Conservation (phyloP, 805 yeast species). For the Kodamaea hsintzibuensis region DNA sequence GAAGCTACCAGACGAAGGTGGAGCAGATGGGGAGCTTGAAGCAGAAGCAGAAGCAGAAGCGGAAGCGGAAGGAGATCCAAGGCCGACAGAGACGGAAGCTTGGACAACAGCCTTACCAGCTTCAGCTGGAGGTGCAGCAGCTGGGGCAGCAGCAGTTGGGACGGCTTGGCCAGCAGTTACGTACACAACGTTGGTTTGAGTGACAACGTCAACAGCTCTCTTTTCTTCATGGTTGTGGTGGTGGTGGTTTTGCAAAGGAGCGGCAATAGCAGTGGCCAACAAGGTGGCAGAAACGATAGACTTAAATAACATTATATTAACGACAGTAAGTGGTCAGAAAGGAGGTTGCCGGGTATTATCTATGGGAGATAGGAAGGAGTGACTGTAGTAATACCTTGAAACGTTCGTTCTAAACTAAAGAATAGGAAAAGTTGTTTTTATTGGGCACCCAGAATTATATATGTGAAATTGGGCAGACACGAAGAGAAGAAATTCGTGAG, state of each 20-base stretch:
- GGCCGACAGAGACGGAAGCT: slow-evolving; percentile 12
- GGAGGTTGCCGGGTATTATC: slow-evolving; percentile 19
- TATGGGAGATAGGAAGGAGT: slow-evolving; percentile 33
- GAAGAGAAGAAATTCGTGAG: background rate
- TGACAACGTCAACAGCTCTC: slow-evolving; percentile 54
- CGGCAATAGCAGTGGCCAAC: slow-evolving; percentile 53
- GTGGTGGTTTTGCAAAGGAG: slow-evolving; percentile 46
- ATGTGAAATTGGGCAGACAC: slow-evolving; percentile 12
- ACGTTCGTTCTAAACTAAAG: slow-evolving; percentile 13
- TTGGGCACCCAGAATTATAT: slow-evolving; percentile 5
- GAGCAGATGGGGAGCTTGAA: slow-evolving; percentile 12
- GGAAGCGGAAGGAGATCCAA: slow-evolving; percentile 15
- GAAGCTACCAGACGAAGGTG: slow-evolving; percentile 12
- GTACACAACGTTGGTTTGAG: slow-evolving; percentile 49
- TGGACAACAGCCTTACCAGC: slow-evolving; percentile 21
- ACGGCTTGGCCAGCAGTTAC: slow-evolving; percentile 47
- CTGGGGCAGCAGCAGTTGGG: slow-evolving; percentile 19
- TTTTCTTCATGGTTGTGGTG: slow-evolving; percentile 60
- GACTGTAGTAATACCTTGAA: slow-evolving; percentile 36
- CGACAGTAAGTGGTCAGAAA: slow-evolving; percentile 11
- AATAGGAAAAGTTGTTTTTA: background rate
- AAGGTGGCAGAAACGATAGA: slow-evolving; percentile 48
- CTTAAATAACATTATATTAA: slow-evolving; percentile 17
- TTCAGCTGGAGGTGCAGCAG: slow-evolving; percentile 36
- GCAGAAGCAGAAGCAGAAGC: slow-evolving; percentile 11